A percentile compares a stretch with the other conserved stretches of the same genome.
Conservation (phyloP, 78 protist species). For the Mantamonas sphyraenae region DNA sequence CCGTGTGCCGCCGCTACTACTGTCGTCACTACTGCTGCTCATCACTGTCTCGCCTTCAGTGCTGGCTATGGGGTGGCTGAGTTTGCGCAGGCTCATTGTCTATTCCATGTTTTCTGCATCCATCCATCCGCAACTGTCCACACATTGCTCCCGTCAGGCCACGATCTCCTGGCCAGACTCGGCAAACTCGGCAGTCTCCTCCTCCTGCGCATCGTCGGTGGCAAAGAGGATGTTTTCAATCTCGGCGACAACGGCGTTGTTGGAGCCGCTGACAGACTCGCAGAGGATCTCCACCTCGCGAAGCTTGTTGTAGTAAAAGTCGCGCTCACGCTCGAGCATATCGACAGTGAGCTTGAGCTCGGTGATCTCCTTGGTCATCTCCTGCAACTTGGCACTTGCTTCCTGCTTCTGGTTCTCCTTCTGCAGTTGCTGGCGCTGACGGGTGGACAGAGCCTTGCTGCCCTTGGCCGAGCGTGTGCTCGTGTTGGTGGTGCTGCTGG, state of each 20-base stretch:
- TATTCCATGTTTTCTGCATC: no score
- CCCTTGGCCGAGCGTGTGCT: conserved; percentile 13
- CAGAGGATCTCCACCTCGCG: conserved; percentile 65
- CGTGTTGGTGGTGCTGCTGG: conserved; percentile 16
- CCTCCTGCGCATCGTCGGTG: no score
- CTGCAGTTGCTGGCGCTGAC: conserved; percentile 9
- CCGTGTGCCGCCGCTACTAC: no score
- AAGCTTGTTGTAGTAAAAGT: conserved; percentile 59
- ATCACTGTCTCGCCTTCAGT: no score
- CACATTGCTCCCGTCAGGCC: no score
- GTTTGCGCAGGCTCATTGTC: no score
- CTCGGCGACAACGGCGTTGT: not conserved
- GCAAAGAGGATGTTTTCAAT: no score
- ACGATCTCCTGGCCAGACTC: no score
- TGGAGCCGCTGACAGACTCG: conserved; percentile 10
- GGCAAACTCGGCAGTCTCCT: no score
- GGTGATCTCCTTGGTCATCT: conserved; percentile 22
- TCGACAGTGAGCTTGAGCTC: conserved; percentile 23
- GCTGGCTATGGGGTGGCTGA: no score
- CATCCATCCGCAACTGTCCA: no score
- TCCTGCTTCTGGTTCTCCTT: conserved; percentile 1
- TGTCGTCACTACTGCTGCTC: no score
- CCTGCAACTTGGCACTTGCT: conserved; percentile 2
- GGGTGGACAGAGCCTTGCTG: not conserved
- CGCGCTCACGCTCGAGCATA: conserved; percentile 58